phyloP scores from a whole-genome alignment of 805 yeast genomes.

The Saturnispora zaruensis region DNA sequence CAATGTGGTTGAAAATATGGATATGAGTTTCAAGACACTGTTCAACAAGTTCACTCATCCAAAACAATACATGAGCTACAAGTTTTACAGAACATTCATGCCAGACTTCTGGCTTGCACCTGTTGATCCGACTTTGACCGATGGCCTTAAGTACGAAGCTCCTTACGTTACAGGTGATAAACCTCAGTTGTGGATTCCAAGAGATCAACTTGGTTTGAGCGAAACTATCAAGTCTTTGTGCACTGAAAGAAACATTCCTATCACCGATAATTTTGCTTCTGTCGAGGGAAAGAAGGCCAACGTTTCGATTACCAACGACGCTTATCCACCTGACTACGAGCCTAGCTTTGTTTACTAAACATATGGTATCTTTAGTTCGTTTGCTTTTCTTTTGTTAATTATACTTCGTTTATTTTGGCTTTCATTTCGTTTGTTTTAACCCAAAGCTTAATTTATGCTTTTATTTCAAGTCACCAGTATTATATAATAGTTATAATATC shows the following conservation, averaged over 20 bases:
- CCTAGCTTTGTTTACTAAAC: slow-evolving; percentile 26
- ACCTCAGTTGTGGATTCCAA: slow-evolving; percentile 65
- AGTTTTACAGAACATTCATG: slow-evolving; percentile 27
- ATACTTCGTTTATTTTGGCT: neutral
- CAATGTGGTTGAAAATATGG: neutral
- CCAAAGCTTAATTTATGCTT: neutral
- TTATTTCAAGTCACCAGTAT: too few species aligned
- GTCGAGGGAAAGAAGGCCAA: slow-evolving; percentile 48
- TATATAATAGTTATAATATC: too few species aligned
- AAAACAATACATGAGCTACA: slow-evolving; percentile 22
- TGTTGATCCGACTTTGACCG: slow-evolving; percentile 12
- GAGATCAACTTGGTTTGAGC: slow-evolving; percentile 60
- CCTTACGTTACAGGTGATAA: slow-evolving; percentile 49
- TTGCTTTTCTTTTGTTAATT: neutral
- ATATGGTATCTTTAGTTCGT: neutral
- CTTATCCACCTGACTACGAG: slow-evolving; percentile 57
- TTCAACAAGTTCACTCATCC: slow-evolving; percentile 26
- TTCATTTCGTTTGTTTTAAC: neutral
- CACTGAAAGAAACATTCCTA: slow-evolving; percentile 40
- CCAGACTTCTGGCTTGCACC: slow-evolving; percentile 27
- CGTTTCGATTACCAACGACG: slow-evolving; percentile 43
- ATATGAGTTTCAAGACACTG: neutral
- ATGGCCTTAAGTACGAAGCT: slow-evolving; percentile 33
- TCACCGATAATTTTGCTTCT: slow-evolving; percentile 48
- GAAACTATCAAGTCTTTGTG: slow-evolving; percentile 49